Conservation (phyloP, 2,329 filamentous ascomycete genomes). For the Ophiostoma triangulosporum region DNA sequence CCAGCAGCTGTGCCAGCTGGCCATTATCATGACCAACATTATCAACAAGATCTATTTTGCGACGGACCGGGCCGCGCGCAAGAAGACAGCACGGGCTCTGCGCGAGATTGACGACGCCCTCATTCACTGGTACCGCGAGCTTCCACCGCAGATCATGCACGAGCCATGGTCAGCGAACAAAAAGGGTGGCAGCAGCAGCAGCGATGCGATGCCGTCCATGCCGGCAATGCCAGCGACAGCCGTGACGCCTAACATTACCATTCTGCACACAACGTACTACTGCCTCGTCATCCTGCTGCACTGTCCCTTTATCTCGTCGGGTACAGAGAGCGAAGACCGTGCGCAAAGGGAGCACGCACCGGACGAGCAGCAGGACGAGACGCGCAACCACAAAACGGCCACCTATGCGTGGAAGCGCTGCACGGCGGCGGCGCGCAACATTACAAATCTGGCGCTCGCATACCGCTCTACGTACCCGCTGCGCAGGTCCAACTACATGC, state of each 20-base stretch:
- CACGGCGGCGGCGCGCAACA: conserved; percentile 22
- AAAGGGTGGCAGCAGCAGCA: neutral
- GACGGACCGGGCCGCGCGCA: neutral
- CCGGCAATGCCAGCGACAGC: neutral
- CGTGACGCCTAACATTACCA: conserved; percentile 8
- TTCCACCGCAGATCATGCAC: conserved; percentile 7
- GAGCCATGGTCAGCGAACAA: conserved; percentile 2
- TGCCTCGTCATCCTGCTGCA: conserved; percentile 30
- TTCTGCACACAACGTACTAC: conserved; percentile 21
- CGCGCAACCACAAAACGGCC: neutral
- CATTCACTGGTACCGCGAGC: conserved; percentile 3
- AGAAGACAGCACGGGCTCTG: neutral
- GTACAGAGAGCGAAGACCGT: neutral
- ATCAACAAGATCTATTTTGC: conserved; percentile 11
- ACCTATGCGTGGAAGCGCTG: conserved; percentile 19
- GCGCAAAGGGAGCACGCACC: neutral
- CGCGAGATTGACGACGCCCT: conserved; percentile 6
- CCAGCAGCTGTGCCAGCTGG: conserved; percentile 11
- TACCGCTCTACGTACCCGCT: conserved; percentile 22
- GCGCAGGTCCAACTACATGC: conserved; percentile 22
- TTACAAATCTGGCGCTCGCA: conserved; percentile 20
- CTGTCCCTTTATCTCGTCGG: conserved; percentile 23
- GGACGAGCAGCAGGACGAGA: neutral
- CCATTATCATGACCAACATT: conserved; percentile 12
- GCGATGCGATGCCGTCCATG: too few relatives aligned